These are phyloP conservation scores for Xylaria scruposa DNA, from an alignment of 495 filamentous ascomycete species.

Conservation along the genomic window DNA sequence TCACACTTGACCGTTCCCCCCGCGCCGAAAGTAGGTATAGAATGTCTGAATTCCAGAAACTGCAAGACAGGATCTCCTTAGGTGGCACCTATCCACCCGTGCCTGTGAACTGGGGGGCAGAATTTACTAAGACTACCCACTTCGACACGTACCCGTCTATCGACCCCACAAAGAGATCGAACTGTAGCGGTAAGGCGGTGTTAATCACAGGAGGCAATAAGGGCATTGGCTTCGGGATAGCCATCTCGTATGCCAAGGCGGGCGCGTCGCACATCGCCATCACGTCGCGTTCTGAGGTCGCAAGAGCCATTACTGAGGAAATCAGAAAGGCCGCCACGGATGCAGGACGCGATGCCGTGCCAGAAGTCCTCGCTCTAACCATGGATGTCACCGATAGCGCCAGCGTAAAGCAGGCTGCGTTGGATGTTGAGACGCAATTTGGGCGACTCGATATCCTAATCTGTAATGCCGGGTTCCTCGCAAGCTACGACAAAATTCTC, in stretches of 20 bases:
- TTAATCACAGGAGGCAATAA: conserved; percentile 55
- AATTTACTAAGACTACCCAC: conserved; percentile 33
- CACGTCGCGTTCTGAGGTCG: conserved; percentile 26
- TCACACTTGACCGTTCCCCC: background rate
- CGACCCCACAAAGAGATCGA: conserved; percentile 33
- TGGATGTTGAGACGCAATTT: no score
- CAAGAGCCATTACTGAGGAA: background rate
- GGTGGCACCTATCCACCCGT: conserved; percentile 14
- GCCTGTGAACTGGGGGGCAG: conserved; percentile 24
- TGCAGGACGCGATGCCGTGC: no score
- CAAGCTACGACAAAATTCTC: no score
- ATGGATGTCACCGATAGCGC: no score
- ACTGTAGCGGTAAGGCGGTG: conserved; percentile 46
- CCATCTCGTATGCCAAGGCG: conserved; percentile 51
- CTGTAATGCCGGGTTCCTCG: no score
- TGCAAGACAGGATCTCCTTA: background rate
- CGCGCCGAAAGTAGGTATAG: background rate
- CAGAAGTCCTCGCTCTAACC: no score
- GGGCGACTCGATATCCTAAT: no score
- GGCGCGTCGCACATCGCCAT: conserved; percentile 37
- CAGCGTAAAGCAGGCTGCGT: no score
- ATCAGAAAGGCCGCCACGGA: conserved; percentile 41
- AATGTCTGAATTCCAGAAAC: conserved; percentile 3
- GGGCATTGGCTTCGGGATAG: conserved; percentile 54
- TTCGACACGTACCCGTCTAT: conserved; percentile 55